Base-by-base conservation (phyloP, 2,329 filamentous ascomycete species). In the Claviceps sp. region DNA sequence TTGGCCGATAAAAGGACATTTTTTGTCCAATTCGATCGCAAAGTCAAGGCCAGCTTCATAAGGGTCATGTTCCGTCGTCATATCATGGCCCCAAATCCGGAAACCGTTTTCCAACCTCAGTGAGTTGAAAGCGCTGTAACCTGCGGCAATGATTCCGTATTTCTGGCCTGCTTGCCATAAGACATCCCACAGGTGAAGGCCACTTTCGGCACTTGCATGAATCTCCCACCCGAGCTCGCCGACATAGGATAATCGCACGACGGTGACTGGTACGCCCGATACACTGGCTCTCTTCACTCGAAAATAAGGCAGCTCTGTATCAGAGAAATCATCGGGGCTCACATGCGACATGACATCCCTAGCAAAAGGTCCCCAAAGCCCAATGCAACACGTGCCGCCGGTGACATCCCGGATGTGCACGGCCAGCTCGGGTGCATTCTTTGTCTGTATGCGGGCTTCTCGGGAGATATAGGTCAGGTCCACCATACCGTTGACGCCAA, bases 221-320 rank as follows among this genome's bases (percentile, higher is more conserved):
- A 83, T 71, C 59, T 83, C 80, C 78, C 78, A 83, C 1, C 80
- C 80, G 0, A 70, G 64, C 56, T 83, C 80, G 5, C 80, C 80
- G 4, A 83, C 76, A 49, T 77, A 79, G 0, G 79, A 83, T 39
- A 80, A 69, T 2, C 77, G 70, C 58, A 80, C 71, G 0, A 70
- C 71, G 0, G 69, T 75, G 2, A 80, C 77, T 0, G 80, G 79
- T 14, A 83, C 71, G 0, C 78, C 76, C 7, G 66, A 68, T 47
- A 83, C 69, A 52, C 62, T 68, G 0, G 70, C 69, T 17, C 64
- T 66, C 64, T 76, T 79, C 45, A 72, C 68, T 1, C 68, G 66
- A 54, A 77, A 72, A 51, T 78, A 75, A 0, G 73, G 71, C 0
- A 82, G 64, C 0, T 66, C 72, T 22, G 66, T 65, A 52, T 71